Evolutionary conservation across 257 asterid genomes (phyloP), one percentile per base, ranked within the genome.

Genomic region (Primulina eburnea): DNA sequence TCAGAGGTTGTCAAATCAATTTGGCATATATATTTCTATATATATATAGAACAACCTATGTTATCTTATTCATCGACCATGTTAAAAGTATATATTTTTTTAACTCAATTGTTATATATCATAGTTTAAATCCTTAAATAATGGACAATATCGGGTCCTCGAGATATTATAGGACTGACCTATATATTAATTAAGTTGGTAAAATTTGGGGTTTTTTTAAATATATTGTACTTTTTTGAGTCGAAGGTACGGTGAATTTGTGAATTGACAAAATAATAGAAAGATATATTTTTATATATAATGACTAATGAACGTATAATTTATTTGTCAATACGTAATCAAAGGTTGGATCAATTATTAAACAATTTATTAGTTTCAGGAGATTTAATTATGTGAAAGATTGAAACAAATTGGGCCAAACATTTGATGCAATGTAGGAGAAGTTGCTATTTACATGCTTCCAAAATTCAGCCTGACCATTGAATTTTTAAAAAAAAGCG

Each of bases 381-480:
- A 71, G 72, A 73, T 70, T 78, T 76, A 69, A 70, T 56, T 9
- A 40, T 40, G 52, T 4, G 14, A 3, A 40, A 40, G 52, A 62
- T 40, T 61, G 60, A 50, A 70, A 38, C 81, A 73, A 80, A 50
- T 65, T 28, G 30, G 30, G 30, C 30, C 30, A 28, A 28, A 28
- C 30, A 28, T 28, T 28, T 28, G 2, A 28, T 28, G 30, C 69
- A 70, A 66, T 60, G 11, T 38, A 70, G 35, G 64, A 77, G 64
- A 73, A 71, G 73, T 78, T 71, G 71, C 58, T 77, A 66, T 43
- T 60, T 52, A 35, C 79, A 67, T 67, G 63, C 73, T 68, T 70
- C 72, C 79, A 57, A 67, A 18, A 1, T 40, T 61, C 33, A 34
- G 32, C 56, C 52, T 18, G 37, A 17, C 8, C 29, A 28, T 28